These are phyloP conservation scores for Salix suchowensis DNA, from an alignment of 345 rosid species.

Conservation along the genomic window DNA sequence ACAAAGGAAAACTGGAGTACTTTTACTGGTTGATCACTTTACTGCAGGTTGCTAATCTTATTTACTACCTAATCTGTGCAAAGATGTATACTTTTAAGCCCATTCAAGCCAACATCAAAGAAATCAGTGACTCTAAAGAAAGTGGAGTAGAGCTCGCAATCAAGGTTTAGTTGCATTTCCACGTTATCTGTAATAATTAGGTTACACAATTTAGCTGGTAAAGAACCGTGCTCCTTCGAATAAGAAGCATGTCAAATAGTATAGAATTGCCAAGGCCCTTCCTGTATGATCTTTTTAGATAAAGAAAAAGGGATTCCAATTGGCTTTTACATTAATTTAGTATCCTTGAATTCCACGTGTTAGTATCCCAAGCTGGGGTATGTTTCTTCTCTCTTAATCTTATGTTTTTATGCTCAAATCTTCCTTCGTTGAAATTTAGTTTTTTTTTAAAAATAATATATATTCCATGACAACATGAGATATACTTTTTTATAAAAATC, in stretches of 20 bases:
- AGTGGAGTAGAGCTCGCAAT: constrained; percentile 34
- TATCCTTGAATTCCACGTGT: too few species aligned
- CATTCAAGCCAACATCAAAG: constrained; percentile 42
- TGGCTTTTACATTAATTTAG: too few species aligned
- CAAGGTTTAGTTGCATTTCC: constrained; percentile 18
- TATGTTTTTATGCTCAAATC: too few species aligned
- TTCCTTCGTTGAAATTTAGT: too few species aligned
- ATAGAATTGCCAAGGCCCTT: not conserved
- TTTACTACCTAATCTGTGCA: constrained; percentile 60
- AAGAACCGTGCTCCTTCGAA: not conserved
- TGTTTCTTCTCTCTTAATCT: too few species aligned
- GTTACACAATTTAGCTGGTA: not conserved
- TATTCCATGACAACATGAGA: too few species aligned
- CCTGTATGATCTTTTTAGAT: not conserved
- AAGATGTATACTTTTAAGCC: constrained; percentile 72
- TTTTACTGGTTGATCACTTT: constrained; percentile 75
- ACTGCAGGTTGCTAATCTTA: constrained; percentile 52
- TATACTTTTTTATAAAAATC: too few species aligned
- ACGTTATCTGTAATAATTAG: not conserved
- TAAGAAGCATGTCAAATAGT: not conserved
- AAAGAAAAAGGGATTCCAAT: not conserved
- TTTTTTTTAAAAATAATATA: too few species aligned
- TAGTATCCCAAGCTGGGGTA: too few species aligned
- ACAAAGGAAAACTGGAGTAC: constrained; percentile 73
- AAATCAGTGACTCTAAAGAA: constrained; percentile 14